A percentile compares a stretch with the other conserved stretches of the same genome.
These are phyloP conservation scores for Nicotiana otophora DNA, from an alignment of 257 asterid species.

Conservation along the genomic window DNA sequence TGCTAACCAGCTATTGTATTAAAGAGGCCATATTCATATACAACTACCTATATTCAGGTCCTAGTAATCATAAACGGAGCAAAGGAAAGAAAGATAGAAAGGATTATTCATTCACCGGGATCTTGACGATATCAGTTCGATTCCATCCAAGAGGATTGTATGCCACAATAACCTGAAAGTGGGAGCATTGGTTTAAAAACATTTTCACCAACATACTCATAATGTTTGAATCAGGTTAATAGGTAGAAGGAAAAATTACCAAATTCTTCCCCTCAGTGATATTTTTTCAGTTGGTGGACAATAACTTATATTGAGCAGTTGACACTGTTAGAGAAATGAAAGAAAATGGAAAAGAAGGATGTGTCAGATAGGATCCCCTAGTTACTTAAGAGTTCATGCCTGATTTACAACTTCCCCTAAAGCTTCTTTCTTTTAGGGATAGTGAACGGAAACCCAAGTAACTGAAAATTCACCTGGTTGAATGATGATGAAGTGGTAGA, in stretches of 20 bases:
- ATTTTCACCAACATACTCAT: not conserved
- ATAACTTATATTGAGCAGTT: conserved; percentile 67
- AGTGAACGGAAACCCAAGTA: not conserved
- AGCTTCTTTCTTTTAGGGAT: not conserved
- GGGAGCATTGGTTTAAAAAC: not conserved
- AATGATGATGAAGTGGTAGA: conserved; percentile 34
- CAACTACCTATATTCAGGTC: not conserved
- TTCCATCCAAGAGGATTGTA: conserved; percentile 90
- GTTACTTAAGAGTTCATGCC: not conserved
- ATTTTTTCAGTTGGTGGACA: conserved; percentile 75
- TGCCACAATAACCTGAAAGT: conserved; percentile 60
- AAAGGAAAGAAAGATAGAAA: conserved; percentile 1
- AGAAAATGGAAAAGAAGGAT: not conserved
- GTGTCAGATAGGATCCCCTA: not conserved
- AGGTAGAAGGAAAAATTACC: conserved; percentile 37
- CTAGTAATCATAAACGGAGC: not conserved
- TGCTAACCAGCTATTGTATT: not conserved
- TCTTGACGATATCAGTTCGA: conserved; percentile 59
- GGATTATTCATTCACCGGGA: conserved; percentile 51
- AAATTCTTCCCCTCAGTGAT: conserved; percentile 56
- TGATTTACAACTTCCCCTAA: not conserved
- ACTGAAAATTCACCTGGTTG: conserved; percentile 44
- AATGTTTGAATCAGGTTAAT: conserved; percentile 1
- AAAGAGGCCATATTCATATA: not conserved
- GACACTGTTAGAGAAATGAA: conserved; percentile 50